A percentile compares a stretch with the other conserved stretches of the same genome.
These are phyloP conservation scores for Raphanus sativus DNA, from an alignment of 345 rosid species.

Conservation along the genomic window DNA sequence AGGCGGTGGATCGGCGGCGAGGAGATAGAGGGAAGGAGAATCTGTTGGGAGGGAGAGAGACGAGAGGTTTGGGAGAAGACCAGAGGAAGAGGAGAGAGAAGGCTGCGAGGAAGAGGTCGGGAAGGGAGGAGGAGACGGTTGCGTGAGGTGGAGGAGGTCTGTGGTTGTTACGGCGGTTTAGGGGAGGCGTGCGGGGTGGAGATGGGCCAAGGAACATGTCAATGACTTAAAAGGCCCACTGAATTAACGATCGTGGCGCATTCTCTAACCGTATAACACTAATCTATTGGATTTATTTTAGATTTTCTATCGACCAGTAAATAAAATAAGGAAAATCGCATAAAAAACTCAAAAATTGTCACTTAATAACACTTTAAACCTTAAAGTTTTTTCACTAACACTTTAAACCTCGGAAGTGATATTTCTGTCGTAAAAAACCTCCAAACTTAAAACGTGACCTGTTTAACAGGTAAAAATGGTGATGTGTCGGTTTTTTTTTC, in stretches of 20 bases:
- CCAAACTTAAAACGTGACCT: no score
- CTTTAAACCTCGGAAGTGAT: no score
- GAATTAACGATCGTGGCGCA: conserved; percentile 29
- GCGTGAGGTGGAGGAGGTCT: conserved; percentile 26
- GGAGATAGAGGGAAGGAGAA: conserved; percentile 44
- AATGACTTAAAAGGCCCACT: conserved; percentile 22
- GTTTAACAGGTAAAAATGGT: no score
- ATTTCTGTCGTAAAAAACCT: no score
- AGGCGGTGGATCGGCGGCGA: conserved; percentile 48
- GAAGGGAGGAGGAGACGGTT: conserved; percentile 34
- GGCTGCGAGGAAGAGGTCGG: conserved; percentile 50
- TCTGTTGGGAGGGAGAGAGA: conserved; percentile 39
- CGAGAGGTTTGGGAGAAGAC: conserved; percentile 41
- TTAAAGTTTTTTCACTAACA: no score
- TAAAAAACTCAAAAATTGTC: no score
- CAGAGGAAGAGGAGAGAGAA: conserved; percentile 43
- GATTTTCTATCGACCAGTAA: conserved; percentile 12
- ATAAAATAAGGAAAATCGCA: no score
- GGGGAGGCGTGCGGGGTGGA: conserved; percentile 35
- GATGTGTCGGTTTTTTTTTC: no score
- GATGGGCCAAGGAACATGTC: conserved; percentile 41
- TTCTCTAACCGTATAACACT: not conserved
- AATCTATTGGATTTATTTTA: not conserved
- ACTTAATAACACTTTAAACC: no score
- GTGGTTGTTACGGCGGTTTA: conserved; percentile 35